A percentile compares a stretch with the other conserved stretches of the same genome.
These are phyloP conservation scores for Musa acuminata DNA, from an alignment of 176 grass and related monocot species.

Conservation along the genomic window DNA sequence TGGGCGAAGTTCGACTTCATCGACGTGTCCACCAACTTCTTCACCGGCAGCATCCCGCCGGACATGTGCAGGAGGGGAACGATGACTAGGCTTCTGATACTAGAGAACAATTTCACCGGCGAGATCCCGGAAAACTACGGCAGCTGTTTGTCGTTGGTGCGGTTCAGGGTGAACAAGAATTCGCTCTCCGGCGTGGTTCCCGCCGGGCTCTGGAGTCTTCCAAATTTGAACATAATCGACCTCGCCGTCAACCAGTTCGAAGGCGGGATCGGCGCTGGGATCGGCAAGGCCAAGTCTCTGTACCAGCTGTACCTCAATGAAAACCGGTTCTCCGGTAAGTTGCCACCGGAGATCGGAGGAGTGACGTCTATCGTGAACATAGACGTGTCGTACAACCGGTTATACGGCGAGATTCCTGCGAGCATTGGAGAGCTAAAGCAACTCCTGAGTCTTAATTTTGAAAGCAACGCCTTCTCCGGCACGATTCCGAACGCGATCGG, in stretches of 20 bases:
- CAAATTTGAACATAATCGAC: constrained; percentile 58
- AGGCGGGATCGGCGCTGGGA: constrained; percentile 38
- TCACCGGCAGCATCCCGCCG: constrained; percentile 55
- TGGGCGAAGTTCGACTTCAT: constrained; percentile 48
- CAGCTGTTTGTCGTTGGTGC: constrained; percentile 34
- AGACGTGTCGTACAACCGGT: constrained; percentile 57
- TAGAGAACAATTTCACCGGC: constrained; percentile 80
- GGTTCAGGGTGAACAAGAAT: constrained; percentile 87
- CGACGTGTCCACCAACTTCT: constrained; percentile 76
- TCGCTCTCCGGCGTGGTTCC: constrained; percentile 38
- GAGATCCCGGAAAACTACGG: constrained; percentile 49
- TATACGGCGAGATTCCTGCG: constrained; percentile 45
- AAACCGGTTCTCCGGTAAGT: constrained; percentile 35
- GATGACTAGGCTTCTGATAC: constrained; percentile 43
- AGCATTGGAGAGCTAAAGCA: constrained; percentile 46
- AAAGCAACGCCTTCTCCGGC: constrained; percentile 39
- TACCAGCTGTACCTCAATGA: constrained; percentile 59
- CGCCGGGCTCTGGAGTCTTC: constrained; percentile 49
- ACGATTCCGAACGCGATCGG: constrained; percentile 36
- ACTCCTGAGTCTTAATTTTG: constrained; percentile 49
- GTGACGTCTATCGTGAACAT: constrained; percentile 50
- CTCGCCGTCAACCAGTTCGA: constrained; percentile 56
- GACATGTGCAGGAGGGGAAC: constrained; percentile 39
- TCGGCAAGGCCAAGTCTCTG: constrained; percentile 37
- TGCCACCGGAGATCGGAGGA: constrained; percentile 51